Evolutionary conservation across 495 filamentous ascomycete species (phyloP), one percentile per base, ranked within the genome.

Genomic region (Aspergillus bertholletiae): DNA sequence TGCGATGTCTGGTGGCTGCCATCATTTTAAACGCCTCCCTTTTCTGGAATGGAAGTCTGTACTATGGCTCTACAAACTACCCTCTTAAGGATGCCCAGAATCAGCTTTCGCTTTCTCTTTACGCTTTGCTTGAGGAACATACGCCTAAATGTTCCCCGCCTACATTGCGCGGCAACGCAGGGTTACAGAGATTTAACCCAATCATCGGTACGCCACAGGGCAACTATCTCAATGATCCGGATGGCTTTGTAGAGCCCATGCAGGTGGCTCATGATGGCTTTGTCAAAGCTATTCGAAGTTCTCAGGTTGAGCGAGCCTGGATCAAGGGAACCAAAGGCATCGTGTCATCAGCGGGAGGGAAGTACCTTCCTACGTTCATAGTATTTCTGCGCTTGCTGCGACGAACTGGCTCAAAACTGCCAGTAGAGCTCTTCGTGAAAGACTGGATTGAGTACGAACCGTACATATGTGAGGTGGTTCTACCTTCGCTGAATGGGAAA

Each of bases 351-450:
- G 72, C 72, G 8, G 65, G 68, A 7, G 66, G 64, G 5, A 53
- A 47, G 26, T 71, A 67, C 37, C 23, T 74, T 5, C 67, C 72
- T 0, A 57, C 65, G 0, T 64, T 72, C 23, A 26, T 83, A 17
- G 67, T 75, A 0, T 66, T 74, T 6, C 51, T 83, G 2, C 59
- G 65, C 1, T 72, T 81, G 65, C 61, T 82, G 4, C 74, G 80
- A 7, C 72, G 72, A n/a, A 71, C 67, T 4, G 78, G 77, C 26
- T 78, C 72, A 7, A 68, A 43, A 0, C 54, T 84, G 6, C 80
- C 77, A 11, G 72, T 82, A 0, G 70, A 84, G 61, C 67, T 83
- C 13, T 78, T 81, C 35, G 49, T 83, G 37, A 66, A 74, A 23
- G 63, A 69, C 3, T 27, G 53, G 13, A 48, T 56, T 0, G 70